These are phyloP conservation scores for Coemansia sp. DNA, from an alignment of 192 early-diverging fungal species.

Conservation along the genomic window DNA sequence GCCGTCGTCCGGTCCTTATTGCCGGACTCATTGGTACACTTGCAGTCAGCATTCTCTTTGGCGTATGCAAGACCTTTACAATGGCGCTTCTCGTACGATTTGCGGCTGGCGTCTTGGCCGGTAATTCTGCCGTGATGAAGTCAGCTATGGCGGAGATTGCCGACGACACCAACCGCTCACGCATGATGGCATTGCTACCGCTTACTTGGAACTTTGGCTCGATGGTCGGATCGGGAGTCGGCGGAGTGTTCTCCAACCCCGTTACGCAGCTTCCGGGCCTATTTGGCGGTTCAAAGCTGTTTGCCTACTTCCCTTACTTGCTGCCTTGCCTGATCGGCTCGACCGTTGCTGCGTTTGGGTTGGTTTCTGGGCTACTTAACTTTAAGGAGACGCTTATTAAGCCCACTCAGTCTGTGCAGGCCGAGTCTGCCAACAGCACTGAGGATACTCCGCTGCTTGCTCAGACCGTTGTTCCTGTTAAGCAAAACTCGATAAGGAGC, in stretches of 20 bases:
- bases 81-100: conserved; percentile 60
- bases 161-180: conserved; percentile 69
- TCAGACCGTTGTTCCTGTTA: background rate
- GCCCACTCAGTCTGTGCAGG: background rate
- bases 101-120: conserved; percentile 68
- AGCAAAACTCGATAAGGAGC: conserved; percentile 5
- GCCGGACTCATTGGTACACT: conserved; percentile 71
- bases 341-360: conserved; percentile 57
- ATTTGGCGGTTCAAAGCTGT: conserved; percentile 57
- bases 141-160: conserved; percentile 80
- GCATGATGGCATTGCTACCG: conserved; percentile 71
- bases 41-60: conserved; percentile 64
- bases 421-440: background rate
- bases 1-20: conserved; percentile 72
- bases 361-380: conserved; percentile 60
- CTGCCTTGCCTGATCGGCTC: conserved; percentile 74
- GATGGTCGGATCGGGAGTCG: conserved; percentile 65
- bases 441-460: conserved; percentile 15
- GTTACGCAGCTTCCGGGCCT: conserved; percentile 60
- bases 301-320: conserved; percentile 69
- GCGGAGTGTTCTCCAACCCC: conserved; percentile 75
- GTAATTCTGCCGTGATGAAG: conserved; percentile 74
- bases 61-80: conserved; percentile 55
- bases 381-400: conserved; percentile 56
- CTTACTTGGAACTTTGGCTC: conserved; percentile 63